Percentiles rank a stretch among this genome's conserved stretches.
These are phyloP conservation scores for Candolleomyces aberdarensis DNA, from an alignment of 768 basidiomycete genomes.

Conservation along the genomic window DNA sequence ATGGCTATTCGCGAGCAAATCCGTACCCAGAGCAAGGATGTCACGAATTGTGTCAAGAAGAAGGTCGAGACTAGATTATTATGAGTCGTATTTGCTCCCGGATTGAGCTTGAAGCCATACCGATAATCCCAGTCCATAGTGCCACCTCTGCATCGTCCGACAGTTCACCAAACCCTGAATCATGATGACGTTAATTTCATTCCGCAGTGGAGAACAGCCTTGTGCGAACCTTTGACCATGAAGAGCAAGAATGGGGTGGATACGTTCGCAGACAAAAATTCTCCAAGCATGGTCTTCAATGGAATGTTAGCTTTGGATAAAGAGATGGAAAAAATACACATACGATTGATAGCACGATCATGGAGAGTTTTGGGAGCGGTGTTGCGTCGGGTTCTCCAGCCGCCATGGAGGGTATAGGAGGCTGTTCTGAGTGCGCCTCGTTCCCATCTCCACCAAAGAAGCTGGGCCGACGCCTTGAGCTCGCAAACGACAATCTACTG, in stretches of 20 bases:
- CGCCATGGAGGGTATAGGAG: constrained; percentile 73
- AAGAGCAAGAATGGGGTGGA: constrained; percentile 89
- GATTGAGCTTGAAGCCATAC: constrained; percentile 30
- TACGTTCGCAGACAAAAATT: constrained; percentile 92
- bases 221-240: constrained; percentile 79
- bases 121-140: constrained; percentile 84
- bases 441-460: constrained; percentile 10
- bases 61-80: constrained; percentile 63
- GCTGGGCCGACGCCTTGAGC: constrained; percentile 7
- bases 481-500: constrained; percentile 13
- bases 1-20: constrained; percentile 7
- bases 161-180: constrained; percentile 64
- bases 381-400: constrained; percentile 67
- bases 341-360: constrained; percentile 91
- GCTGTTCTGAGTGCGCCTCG: constrained; percentile 34
- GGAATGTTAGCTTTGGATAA: constrained; percentile 1
- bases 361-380: constrained; percentile 81
- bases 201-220: neutral
- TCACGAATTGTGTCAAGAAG: constrained; percentile 95
- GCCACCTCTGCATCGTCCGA: constrained; percentile 83
- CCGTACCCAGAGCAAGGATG: constrained; percentile 86
- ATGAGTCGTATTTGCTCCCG: constrained; percentile 8
- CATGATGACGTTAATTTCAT: constrained; percentile 4
- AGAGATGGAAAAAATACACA: constrained; percentile 12
- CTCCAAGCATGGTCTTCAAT: constrained; percentile 84